These are phyloP conservation scores for Venturia carpophila DNA, from an alignment of 2,329 filamentous ascomycete genomes.

Conservation along the genomic window DNA sequence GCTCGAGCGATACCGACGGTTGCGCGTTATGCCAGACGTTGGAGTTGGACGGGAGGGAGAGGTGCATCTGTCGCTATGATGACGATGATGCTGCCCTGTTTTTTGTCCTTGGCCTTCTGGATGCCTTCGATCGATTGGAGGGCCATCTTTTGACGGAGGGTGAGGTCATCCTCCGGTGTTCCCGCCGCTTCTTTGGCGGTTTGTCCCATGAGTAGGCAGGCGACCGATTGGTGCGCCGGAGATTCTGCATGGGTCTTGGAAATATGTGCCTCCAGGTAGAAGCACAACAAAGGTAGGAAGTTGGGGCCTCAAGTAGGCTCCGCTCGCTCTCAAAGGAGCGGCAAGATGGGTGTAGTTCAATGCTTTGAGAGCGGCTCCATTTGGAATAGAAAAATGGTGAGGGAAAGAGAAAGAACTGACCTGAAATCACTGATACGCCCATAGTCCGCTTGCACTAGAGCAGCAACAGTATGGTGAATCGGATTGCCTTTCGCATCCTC, in stretches of 20 bases:
- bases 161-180: conserved; percentile 28
- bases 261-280: neutral
- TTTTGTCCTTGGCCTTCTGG: conserved; percentile 39
- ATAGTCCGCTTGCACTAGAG: conserved; percentile 59
- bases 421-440: conserved; percentile 38
- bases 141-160: conserved; percentile 19
- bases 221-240: conserved; percentile 55
- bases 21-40: conserved; percentile 52
- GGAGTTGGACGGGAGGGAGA: conserved; percentile 49
- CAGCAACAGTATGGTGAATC: conserved; percentile 51
- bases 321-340: no score
- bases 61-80: conserved; percentile 55
- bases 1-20: conserved; percentile 53
- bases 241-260: conserved; percentile 40
- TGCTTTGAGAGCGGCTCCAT: neutral
- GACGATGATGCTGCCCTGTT: conserved; percentile 55
- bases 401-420: neutral
- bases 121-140: conserved; percentile 1
- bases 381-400: neutral
- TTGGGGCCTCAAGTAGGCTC: no score
- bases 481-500: conserved; percentile 23
- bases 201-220: conserved; percentile 46
- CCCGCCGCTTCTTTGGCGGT: conserved; percentile 31
- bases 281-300: neutral
- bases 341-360: no score